Evolutionary conservation across 768 basidiomycete species (phyloP), one percentile per base, ranked within the genome.

Genomic region (Phylloporus scabripes): DNA sequence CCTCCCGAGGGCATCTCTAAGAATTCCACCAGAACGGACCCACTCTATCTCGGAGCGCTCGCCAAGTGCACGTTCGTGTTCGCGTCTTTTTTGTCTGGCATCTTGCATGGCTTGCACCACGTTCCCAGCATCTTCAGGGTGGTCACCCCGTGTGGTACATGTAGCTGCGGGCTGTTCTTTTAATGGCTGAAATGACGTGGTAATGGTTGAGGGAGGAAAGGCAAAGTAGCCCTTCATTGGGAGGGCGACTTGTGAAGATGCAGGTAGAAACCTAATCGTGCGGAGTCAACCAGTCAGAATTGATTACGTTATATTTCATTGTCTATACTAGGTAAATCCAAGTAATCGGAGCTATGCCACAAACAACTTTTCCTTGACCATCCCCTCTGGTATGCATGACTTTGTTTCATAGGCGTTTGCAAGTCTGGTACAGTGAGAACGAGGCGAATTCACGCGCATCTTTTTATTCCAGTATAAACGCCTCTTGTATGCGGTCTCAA

Each of bases 11-110:
- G 65, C 66, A 57, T 80, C 77, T 36, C 79, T 72, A 26, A 83
- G 69, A 18, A 78, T 60, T 2, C 81, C 80, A 21, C 82, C 82
- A 9, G 72, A 74, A 9, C 77, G 72, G 2, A 83, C 81, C 79
- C 81, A 83, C 12, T 74, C 75, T 45, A 79, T 70, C 60, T 83
- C 82, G 24, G 76, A 77, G 39, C 62, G 63, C n/a, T 69, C 65
- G 11, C 72, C 72, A 40, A 76, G 73, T n/a, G 56, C 69, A 8
- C 61, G 70, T 47, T 77, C 74, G n/a, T 46, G 55, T 26, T 67
- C 61, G 12, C 55, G 55, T 36, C 65, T 60, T 23, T 48, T 45
- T 15, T 20, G 43, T 17, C 54, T 59, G 31, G 51, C 57, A 12
- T 50, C 65, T 29, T 62, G 50, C 38, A 37, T 29, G 14, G 29